A percentile compares a stretch with the other conserved stretches of the same genome.
Evolutionary conservation across 345 rosid species (phyloP).

Genomic region (Lumnitzera racemosa): DNA sequence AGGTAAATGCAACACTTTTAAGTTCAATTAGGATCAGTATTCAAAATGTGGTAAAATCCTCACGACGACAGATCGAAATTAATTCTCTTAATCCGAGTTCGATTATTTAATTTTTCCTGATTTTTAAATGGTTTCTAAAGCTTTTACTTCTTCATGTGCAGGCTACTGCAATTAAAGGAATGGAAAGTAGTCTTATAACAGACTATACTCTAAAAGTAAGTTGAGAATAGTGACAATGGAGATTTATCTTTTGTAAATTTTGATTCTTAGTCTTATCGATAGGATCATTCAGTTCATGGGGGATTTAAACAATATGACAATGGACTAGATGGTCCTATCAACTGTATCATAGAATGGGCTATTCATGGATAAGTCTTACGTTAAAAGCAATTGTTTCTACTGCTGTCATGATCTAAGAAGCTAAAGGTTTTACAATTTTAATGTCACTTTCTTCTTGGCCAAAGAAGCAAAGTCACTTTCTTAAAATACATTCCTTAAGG

Average conservation of each 20-base stretch:
- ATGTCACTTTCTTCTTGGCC: too few species aligned
- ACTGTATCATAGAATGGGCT: too few species aligned
- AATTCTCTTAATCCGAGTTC: too few species aligned
- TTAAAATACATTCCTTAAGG: too few species aligned
- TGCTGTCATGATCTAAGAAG: too few species aligned
- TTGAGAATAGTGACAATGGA: not conserved
- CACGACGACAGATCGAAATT: not conserved
- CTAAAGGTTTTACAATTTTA: too few species aligned
- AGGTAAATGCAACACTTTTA: conserved; percentile 24
- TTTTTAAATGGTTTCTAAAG: not conserved
- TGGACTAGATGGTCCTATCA: too few species aligned
- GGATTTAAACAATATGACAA: too few species aligned
- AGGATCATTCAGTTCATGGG: too few species aligned
- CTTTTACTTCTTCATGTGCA: conserved; percentile 7
- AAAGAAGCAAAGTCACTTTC: too few species aligned
- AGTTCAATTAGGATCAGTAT: not conserved
- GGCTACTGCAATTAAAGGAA: conserved; percentile 73
- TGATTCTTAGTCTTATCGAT: not conserved
- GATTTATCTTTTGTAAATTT: not conserved
- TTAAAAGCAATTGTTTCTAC: not conserved
- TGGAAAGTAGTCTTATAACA: conserved; percentile 73
- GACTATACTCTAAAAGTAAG: conserved; percentile 87
- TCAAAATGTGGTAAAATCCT: not conserved
- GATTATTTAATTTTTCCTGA: not conserved
- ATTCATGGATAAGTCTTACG: not conserved